Base-by-base conservation (phyloP, 768 basidiomycete species). In the Rhizopogon salebrosus region DNA sequence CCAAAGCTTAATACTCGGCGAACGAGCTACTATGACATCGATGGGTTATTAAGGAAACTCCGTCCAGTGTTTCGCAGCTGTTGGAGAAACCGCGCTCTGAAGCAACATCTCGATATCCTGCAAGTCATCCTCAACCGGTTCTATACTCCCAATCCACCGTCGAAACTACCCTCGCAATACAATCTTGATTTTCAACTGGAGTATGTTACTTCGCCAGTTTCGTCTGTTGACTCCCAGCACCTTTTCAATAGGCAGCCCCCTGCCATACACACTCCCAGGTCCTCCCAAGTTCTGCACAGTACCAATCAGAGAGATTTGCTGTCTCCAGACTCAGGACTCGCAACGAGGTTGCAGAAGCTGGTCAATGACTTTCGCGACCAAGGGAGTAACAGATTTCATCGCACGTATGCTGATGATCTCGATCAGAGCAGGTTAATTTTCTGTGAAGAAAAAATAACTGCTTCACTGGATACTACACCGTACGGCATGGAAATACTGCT, bases 31-130 rank as follows among this genome's bases (percentile, higher is more conserved):
- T 60, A 63, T n/a, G 4, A 62, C 22, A 26, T 58, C 14, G 2
- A 18, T 4, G 1, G 20, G 0, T 24, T 65, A 10, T 36, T 34
- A 4, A 38, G 52, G 29, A 24, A 43, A 0, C n/a, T 53, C 20
- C 9, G 20, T 8, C 10, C 0, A 0, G 9, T 55, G 35, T 65
- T 66, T n/a, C 22, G 35, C 11, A 53, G 45, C 24, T 49, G 64
- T n/a, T 63, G 54, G 37, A 54, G n/a, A 8, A 63, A 64, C 26
- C 26, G 41, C 31, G 34, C 49, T n/a, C 36, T 64, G 8, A 56
- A 41, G 18, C 40, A 56, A 5, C 62, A 65, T 18, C 23, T 65
- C 1, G 1, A 6, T 9, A 52, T 53, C 14, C 48, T 62, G 4
- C 55, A 64, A 31, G 9, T 1, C 0, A 57, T 55, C 4, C 41